Conservation (phyloP, 441 rosid species). For the Populus hybrid region DNA sequence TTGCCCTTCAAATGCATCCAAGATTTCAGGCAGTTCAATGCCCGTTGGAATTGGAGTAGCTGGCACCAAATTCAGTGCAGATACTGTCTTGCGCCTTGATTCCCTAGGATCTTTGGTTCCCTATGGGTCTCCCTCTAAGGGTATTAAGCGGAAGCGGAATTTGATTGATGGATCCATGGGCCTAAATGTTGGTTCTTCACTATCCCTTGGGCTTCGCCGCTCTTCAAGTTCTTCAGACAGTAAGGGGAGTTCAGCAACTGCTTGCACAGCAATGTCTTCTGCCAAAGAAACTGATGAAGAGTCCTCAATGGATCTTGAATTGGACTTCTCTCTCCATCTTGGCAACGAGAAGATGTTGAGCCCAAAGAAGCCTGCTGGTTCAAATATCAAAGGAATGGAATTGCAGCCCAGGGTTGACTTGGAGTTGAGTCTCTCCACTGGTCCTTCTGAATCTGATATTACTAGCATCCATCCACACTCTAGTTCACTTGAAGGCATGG, state of each 20-base stretch:
- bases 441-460: slow-evolving; percentile 68
- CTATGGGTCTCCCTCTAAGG: slow-evolving; percentile 37
- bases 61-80: slow-evolving; percentile 34
- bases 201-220: slow-evolving; percentile 74
- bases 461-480: slow-evolving; percentile 44
- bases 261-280: slow-evolving; percentile 68
- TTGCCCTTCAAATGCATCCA: slow-evolving; percentile 51
- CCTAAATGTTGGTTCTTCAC: slow-evolving; percentile 56
- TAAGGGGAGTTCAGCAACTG: slow-evolving; percentile 84
- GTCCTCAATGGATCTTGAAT: slow-evolving; percentile 78
- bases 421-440: slow-evolving; percentile 72
- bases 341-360: slow-evolving; percentile 54
- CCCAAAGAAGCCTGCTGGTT: slow-evolving; percentile 37
- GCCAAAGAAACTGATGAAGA: slow-evolving; percentile 87
- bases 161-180: slow-evolving; percentile 41
- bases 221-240: slow-evolving; percentile 88
- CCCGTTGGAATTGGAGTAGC: slow-evolving; percentile 30
- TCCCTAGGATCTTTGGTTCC: slow-evolving; percentile 51
- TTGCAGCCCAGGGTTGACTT: slow-evolving; percentile 58
- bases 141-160: slow-evolving; percentile 78
- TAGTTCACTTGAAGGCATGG: slow-evolving; percentile 40
- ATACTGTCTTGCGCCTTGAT: slow-evolving; percentile 75
- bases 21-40: slow-evolving; percentile 45
- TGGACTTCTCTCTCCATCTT: slow-evolving; percentile 80
- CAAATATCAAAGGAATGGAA: slow-evolving; percentile 35